Evolutionary conservation across 768 basidiomycete genomes (phyloP), one percentile per base, ranked within the genome.

Genomic region (Coprinellus aureogranulatus): DNA sequence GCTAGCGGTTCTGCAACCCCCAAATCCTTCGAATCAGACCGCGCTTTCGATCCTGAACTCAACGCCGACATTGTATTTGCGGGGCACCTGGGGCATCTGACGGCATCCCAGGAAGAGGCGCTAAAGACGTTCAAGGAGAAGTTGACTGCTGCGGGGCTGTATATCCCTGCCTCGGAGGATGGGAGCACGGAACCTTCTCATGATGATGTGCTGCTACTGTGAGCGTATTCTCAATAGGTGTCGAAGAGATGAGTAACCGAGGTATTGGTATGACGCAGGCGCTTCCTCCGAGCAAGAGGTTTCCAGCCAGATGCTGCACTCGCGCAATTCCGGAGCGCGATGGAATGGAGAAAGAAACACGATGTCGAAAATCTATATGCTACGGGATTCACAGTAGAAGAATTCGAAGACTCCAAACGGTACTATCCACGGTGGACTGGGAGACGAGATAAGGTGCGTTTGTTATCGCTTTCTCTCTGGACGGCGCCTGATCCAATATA

Each of bases 381-480:
- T 4, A 75, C 77, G 2, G 57, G 57, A 22, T 87, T 90, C 61
- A 78, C 80, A 22, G 53, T 72, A 0, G 77, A 77, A 8, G 91
- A 92, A 61, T 77, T 91, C 53, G 82, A 87, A 66, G 64, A 66
- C 10, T 68, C 85, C 0, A 80, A 81, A 63, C 73, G 78, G 51
- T 88, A 86, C 59, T 94, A 92, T 71, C 89, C 90, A 1, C 79
- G 87, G 30, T 92, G 89, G 89, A 92, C 89, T 0, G 91, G 90
- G 0, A 77, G 87, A 45, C 75, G 89, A 61, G 87, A 91, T 67
- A 89, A 88, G 75, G 90, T 86, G 62, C 2, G 74, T 61, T 28
- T 25, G 14, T 27, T 27, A 50, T 25, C n/a, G 26, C 56, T 37
- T 11, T 44, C n/a, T 44, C 42, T 54, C 49, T n/a, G 30, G 41